Conservation (phyloP, 768 basidiomycete species). For the Russula compacta region DNA sequence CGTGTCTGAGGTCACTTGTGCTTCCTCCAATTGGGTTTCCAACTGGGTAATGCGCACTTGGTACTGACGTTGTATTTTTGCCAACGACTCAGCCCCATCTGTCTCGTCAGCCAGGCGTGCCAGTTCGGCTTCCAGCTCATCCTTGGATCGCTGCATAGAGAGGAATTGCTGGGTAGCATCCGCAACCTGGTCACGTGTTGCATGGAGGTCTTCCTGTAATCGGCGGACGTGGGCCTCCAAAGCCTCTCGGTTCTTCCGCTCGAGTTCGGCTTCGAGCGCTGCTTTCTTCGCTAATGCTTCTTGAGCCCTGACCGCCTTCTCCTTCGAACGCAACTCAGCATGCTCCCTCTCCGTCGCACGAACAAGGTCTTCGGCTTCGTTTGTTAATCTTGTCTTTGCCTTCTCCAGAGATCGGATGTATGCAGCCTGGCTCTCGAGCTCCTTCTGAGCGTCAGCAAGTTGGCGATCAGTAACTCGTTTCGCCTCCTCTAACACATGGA, state of each 20-base stretch:
- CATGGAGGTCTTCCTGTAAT: slow-evolving; percentile 52
- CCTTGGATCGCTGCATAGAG: slow-evolving; percentile 50
- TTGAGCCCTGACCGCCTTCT: slow-evolving; percentile 53
- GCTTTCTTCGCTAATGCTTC: slow-evolving; percentile 53
- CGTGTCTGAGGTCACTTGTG: slow-evolving; percentile 40
- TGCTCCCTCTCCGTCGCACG: slow-evolving; percentile 68
- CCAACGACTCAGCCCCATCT: slow-evolving; percentile 43
- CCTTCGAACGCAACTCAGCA: slow-evolving; percentile 54
- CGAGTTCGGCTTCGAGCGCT: slow-evolving; percentile 52
- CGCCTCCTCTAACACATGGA: slow-evolving; percentile 92
- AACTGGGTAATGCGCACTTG: slow-evolving; percentile 52
- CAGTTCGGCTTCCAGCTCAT: slow-evolving; percentile 57
- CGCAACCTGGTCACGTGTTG: slow-evolving; percentile 43
- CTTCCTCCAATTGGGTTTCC: slow-evolving; percentile 51
- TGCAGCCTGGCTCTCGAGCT: slow-evolving; percentile 61
- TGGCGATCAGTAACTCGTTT: slow-evolving; percentile 92
- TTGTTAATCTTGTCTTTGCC: slow-evolving; percentile 59
- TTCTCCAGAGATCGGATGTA: slow-evolving; percentile 86
- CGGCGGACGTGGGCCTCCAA: slow-evolving; percentile 55
- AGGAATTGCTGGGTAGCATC: slow-evolving; percentile 47
- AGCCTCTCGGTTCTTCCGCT: slow-evolving; percentile 53
- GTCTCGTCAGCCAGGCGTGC: slow-evolving; percentile 55
- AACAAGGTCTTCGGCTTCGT: slow-evolving; percentile 75
- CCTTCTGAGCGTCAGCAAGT: slow-evolving; percentile 69
- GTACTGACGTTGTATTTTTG: slow-evolving; percentile 55